Evolutionary conservation across 73 alveolate genomes (phyloP).

Genomic region (Tetrahymena borealis): DNA sequence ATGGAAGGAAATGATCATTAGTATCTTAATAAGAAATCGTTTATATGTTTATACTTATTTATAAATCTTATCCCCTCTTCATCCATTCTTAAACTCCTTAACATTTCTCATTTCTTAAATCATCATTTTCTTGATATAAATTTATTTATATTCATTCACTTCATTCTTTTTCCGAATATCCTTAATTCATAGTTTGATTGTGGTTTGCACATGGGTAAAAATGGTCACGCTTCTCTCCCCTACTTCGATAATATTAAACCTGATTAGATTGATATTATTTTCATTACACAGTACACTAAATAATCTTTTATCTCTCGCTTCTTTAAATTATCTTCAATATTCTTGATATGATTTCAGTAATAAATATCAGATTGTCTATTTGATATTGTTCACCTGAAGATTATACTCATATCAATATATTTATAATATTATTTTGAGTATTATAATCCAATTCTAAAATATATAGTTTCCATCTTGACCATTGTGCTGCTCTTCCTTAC

Average conservation of each 20-base stretch:
- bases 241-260: conserved; percentile 22
- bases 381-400: too few relatives aligned
- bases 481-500: conserved; percentile 51
- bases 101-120: not conserved
- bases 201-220: conserved; percentile 38
- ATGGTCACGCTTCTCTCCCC: conserved; percentile 32
- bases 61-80: not conserved
- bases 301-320: too few relatives aligned
- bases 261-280: not conserved
- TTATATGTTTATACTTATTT: not conserved
- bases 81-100: not conserved
- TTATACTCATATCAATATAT: too few relatives aligned
- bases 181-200: conserved; percentile 20
- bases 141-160: not conserved
- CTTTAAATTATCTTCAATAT: not conserved
- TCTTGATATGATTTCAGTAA: too few relatives aligned
- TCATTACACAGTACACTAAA: conserved; percentile 1
- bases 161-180: not conserved
- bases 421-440: too few relatives aligned
- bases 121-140: not conserved
- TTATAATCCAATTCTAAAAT: not conserved
- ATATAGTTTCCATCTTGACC: conserved; percentile 34
- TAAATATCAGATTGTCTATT: too few relatives aligned
- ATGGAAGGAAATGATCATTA: not conserved
- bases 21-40: not conserved